Evolutionary conservation across 2,329 filamentous ascomycete species (phyloP).

Genomic region (Coniochaeta ligniaria): DNA sequence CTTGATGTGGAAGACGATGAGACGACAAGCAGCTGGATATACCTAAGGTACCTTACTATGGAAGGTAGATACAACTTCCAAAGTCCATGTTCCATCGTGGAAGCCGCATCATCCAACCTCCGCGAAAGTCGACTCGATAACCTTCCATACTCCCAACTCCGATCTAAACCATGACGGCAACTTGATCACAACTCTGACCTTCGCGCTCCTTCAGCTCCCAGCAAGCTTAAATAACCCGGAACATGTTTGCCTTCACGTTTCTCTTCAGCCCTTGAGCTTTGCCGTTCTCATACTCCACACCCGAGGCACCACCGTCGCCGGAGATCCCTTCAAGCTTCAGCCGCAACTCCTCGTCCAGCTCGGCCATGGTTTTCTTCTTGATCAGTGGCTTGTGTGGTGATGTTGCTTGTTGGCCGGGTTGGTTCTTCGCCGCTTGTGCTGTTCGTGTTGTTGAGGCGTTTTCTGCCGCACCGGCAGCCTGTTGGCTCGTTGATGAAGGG

Average conservation of each 20-base stretch:
- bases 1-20: no score
- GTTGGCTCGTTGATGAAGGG: neutral
- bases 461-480: neutral
- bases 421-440: neutral
- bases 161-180: neutral
- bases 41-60: no score
- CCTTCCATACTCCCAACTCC: neutral
- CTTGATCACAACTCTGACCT: no score
- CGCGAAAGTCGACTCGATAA: no score
- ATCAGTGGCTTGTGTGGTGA: neutral
- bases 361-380: conserved; percentile 46
- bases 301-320: conserved; percentile 63
- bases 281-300: conserved; percentile 70
- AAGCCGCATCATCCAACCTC: no score
- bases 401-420: neutral
- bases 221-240: conserved; percentile 53
- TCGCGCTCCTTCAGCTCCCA: no score
- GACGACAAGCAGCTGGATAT: neutral
- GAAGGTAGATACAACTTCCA: no score
- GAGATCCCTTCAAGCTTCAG: conserved; percentile 58
- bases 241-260: conserved; percentile 71
- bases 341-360: conserved; percentile 61
- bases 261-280: conserved; percentile 66
- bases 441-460: neutral
- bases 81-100: no score